phyloP scores from a whole-genome alignment of 768 basidiomycete species.

The Panellus pusillus region DNA sequence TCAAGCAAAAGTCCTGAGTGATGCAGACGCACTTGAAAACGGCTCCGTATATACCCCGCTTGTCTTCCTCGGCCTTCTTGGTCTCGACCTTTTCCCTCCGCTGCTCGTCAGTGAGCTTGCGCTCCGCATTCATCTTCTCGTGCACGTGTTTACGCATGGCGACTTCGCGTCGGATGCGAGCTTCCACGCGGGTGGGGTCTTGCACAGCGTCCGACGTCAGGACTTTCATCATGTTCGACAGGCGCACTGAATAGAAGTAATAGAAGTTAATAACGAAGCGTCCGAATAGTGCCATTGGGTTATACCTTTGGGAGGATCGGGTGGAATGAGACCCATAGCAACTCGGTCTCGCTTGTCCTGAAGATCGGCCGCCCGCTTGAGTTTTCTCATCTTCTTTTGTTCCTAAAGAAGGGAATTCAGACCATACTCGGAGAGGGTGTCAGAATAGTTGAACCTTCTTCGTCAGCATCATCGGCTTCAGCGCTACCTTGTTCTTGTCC shows the following conservation, averaged over 20 bases:
- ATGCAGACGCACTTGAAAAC: constrained; percentile 79
- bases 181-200: constrained; percentile 97
- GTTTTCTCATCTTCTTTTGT: constrained; percentile 96
- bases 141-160: constrained; percentile 86
- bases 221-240: constrained; percentile 97
- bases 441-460: constrained; percentile 60
- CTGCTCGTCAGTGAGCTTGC: constrained; percentile 91
- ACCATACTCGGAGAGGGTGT: neutral
- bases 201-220: constrained; percentile 94
- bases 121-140: constrained; percentile 90
- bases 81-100: constrained; percentile 81
- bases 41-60: constrained; percentile 77
- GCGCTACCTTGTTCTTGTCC: constrained; percentile 75
- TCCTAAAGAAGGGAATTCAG: constrained; percentile 49
- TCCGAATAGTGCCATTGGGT: neutral
- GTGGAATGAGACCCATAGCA: constrained; percentile 93
- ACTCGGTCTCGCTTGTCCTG: constrained; percentile 95
- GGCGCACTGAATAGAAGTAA: constrained; percentile 59
- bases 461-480: constrained; percentile 90
- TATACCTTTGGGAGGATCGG: constrained; percentile 91
- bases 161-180: constrained; percentile 91
- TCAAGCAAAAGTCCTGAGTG: neutral
- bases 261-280: constrained; percentile 7
- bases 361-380: constrained; percentile 81
- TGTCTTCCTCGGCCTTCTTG: constrained; percentile 87